Base-by-base conservation (phyloP, 2,329 filamentous ascomycete species). In the Canariomyces notabilis region DNA sequence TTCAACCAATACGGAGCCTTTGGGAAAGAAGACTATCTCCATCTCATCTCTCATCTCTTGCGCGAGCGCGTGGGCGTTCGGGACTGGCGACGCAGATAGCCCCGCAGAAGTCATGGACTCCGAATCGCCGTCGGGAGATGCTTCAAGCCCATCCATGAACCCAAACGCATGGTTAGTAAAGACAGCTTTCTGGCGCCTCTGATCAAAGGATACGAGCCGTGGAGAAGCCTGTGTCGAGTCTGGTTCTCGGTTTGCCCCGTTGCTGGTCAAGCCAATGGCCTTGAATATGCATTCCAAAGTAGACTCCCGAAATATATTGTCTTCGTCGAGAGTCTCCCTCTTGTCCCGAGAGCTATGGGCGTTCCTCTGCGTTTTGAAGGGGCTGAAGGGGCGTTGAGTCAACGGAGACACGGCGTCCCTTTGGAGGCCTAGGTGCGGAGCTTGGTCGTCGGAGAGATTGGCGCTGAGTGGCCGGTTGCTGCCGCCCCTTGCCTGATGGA, bases 281-380 rank as follows among this genome's bases (percentile, higher is more conserved):
- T 91, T 96, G 67, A 95, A 91, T 70, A 98, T 95, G 62, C 93
- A 97, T 56, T 95, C 89, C 18, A 97, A 70, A 14, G 98, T 89
- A 0, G 89, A 94, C 48, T 89, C 83, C 33, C 94, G 78, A 65
- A 98, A 97, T 6, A 95, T 67, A 37, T 84, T 80, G 58, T 96
- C 91, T 61, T 97, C 93, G 54, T 95, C 88, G 6, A 89, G 70
- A 0, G 87, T 85, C 46, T 96, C 89, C 54, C 90, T 82, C 5
- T 85, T 79, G 57, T 89, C 85, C 22, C 79, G 67, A 5, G 70
- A 69, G 26, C 74, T 68, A 37, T 75, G 72, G 37, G 67, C 67
- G 29, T 71, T 69, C 41, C 71, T 69, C 48, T 74, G 74, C 2
- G 69, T 69, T n/a, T 73, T 64, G 50, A 83, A 83, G 0, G 79